Evolutionary conservation across 768 basidiomycete species (phyloP).

Genomic region (Brasilioporus rufonigricans): DNA sequence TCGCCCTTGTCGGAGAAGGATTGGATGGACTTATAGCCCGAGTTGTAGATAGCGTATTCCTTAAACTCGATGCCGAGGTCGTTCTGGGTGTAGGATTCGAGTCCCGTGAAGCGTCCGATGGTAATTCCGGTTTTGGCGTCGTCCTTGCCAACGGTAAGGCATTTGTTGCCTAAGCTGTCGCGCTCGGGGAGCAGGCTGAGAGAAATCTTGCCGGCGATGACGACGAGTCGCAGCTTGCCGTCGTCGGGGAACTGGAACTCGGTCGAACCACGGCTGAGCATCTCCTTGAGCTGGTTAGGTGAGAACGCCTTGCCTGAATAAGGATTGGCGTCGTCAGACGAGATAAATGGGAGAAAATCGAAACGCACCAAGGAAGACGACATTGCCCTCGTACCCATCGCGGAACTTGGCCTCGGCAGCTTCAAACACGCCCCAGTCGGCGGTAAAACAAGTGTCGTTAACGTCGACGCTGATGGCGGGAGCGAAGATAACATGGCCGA

Average conservation of each 20-base stretch:
- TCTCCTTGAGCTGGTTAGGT: no score
- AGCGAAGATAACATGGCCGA: background rate
- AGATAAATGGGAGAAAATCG: background rate
- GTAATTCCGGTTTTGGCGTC: background rate
- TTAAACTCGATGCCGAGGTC: background rate
- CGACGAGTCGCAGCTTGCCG: background rate
- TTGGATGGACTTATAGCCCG: background rate
- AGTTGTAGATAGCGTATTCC: background rate
- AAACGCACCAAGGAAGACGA: background rate
- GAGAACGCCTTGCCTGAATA: background rate
- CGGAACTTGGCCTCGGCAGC: background rate
- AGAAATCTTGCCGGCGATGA: background rate
- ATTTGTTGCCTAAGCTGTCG: background rate
- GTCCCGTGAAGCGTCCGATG: background rate
- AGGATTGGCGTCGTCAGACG: background rate
- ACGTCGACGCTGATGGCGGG: background rate
- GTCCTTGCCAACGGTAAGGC: background rate
- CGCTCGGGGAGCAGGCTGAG: background rate
- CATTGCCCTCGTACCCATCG: background rate
- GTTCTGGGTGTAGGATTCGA: background rate
- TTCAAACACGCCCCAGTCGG: background rate
- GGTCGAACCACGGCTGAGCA: background rate
- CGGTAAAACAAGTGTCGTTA: background rate
- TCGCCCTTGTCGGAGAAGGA: background rate
- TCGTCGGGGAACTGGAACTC: background rate